Evolutionary conservation across 2,329 filamentous ascomycete genomes (phyloP), one percentile per base, ranked within the genome.

Genomic region (Cercospora zeae-maydis): DNA sequence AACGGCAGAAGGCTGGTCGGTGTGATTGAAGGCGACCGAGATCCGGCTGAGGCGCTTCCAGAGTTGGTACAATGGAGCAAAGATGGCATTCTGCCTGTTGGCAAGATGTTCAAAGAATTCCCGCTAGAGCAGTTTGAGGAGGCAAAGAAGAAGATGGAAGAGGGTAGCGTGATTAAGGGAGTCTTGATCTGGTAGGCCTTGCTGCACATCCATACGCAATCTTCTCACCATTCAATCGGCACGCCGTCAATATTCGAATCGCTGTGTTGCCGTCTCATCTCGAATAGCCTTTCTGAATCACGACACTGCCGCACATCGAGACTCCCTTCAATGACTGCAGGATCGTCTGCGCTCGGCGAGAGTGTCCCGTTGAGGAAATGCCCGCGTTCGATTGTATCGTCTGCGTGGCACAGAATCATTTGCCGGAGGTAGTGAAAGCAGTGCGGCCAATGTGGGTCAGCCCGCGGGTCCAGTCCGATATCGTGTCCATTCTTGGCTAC

Each of bases 1-100:
- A 74, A 73, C 45, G 81, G 79, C 0, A 80, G 79, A 58, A 72
- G 75, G 36, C 78, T 81, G 24, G 77, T 80, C 1, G 80, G 80
- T 0, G 79, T 79, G 16, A 76, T 77, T 24, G 77, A 81, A 45
- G 79, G 78, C 2, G 78, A 81, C 63, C 73, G 75, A 7, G 69
- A 75, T 45, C 76, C 78, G 21, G 64, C 64, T 3, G 71, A 78
- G 66, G 78, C 74, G 58, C 67, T 81, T 1, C 79, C 79, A 4
- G 68, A 77, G 61, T 75, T 81, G 74, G 77, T 81, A 5, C 62
- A 77, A 34, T 81, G 78, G 79, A 78, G 77, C 54, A 72, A 73
- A 36, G 71, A 78, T 19, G 79, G 78, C 3, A 75, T 74, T 53
- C 74, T 81, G 47, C 78, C 79, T 1, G 72, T 80, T 61, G 72